These are phyloP conservation scores for Geosmithia putterillii DNA, from an alignment of 2,329 filamentous ascomycete genomes.

Conservation along the genomic window DNA sequence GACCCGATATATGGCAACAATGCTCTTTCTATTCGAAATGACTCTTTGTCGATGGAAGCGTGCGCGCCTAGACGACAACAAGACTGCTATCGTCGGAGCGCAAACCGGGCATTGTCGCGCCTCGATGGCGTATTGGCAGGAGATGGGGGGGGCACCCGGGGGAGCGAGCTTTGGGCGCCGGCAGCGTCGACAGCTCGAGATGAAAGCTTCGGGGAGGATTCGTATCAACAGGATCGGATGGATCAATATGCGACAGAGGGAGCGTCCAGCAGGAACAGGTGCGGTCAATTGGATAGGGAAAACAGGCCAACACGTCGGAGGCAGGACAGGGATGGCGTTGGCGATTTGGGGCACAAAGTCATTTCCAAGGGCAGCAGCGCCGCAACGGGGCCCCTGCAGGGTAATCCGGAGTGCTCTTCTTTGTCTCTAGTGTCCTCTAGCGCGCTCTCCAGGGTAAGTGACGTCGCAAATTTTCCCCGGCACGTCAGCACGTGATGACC, in stretches of 20 bases:
- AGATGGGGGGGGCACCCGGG: background rate
- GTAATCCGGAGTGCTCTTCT: too few relatives aligned
- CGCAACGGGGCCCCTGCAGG: background rate
- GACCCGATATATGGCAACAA: background rate
- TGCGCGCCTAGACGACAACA: background rate
- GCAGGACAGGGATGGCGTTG: background rate
- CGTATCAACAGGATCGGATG: too few relatives aligned
- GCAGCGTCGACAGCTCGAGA: background rate
- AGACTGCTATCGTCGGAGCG: background rate
- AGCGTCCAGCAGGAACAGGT: too few relatives aligned
- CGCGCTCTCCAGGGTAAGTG: background rate
- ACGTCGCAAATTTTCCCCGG: background rate
- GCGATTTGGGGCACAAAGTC: background rate
- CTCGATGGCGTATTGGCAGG: background rate
- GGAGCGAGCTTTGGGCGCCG: background rate
- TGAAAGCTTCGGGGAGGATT: background rate
- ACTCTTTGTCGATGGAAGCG: too few relatives aligned
- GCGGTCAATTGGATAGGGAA: background rate
- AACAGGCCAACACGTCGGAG: background rate
- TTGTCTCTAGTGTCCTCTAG: too few relatives aligned
- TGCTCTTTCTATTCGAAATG: background rate
- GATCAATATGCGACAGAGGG: too few relatives aligned
- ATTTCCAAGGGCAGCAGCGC: background rate
- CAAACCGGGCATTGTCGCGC: background rate
- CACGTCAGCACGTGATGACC: constrained; percentile 2